These are phyloP conservation scores for Wickerhamomyces subpelliculosus DNA, from an alignment of 805 yeast genomes.

Conservation along the genomic window DNA sequence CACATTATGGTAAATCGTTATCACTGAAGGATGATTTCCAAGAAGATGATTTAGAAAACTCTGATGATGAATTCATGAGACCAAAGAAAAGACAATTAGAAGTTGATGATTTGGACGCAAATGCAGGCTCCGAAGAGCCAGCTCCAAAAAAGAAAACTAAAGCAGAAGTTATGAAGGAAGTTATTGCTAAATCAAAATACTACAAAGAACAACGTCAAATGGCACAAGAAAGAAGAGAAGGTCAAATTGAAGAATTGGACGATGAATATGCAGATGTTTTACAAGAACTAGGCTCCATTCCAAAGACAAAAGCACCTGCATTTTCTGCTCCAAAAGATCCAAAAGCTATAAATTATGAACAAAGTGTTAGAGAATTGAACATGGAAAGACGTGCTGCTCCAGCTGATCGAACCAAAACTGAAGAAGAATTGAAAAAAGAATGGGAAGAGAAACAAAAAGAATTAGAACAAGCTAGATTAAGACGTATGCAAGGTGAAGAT, in stretches of 20 bases:
- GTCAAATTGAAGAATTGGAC: slow-evolving; percentile 59
- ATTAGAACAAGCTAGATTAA: slow-evolving; percentile 60
- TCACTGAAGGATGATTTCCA: slow-evolving; percentile 50
- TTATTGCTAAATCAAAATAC: slow-evolving; percentile 75
- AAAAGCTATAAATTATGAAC: slow-evolving; percentile 48
- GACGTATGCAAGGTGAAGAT: slow-evolving; percentile 70
- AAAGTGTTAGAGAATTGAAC: slow-evolving; percentile 56
- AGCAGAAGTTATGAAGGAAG: slow-evolving; percentile 80
- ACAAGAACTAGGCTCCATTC: slow-evolving; percentile 37
- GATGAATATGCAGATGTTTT: slow-evolving; percentile 68
- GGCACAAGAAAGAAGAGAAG: slow-evolving; percentile 52
- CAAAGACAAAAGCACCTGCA: slow-evolving; percentile 21
- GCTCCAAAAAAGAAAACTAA: slow-evolving; percentile 66
- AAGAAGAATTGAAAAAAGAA: slow-evolving; percentile 59
- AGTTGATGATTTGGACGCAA: slow-evolving; percentile 30
- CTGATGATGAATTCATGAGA: slow-evolving; percentile 25
- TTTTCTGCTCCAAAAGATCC: slow-evolving; percentile 27
- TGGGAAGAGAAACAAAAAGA: slow-evolving; percentile 51
- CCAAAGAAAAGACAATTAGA: slow-evolving; percentile 29
- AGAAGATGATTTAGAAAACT: slow-evolving; percentile 36
- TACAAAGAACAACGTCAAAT: slow-evolving; percentile 71
- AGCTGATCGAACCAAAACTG: slow-evolving; percentile 74
- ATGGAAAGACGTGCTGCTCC: slow-evolving; percentile 75
- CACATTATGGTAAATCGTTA: slow-evolving; percentile 74
- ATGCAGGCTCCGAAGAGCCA: slow-evolving; percentile 29